phyloP scores from a whole-genome alignment of 768 basidiomycete species.

The Lactarius hengduanensis region DNA sequence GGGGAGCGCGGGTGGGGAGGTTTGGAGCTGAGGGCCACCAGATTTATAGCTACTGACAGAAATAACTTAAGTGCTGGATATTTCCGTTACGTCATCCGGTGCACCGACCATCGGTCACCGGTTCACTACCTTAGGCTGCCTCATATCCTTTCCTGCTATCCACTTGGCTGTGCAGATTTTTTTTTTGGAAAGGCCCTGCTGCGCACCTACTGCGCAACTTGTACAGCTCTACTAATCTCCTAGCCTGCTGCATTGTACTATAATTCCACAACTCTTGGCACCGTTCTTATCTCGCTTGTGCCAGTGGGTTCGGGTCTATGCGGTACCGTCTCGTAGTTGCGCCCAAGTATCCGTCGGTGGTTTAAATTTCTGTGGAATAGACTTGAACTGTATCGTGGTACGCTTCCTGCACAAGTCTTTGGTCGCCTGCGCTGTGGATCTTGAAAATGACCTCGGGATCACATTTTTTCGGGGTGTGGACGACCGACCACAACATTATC shows the following conservation, averaged over 20 bases:
- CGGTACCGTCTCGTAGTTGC: too few species aligned
- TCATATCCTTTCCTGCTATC: not conserved
- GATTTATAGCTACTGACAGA: too few species aligned
- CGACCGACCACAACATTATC: not conserved
- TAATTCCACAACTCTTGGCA: not conserved
- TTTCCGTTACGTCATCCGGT: not conserved
- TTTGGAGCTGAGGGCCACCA: not conserved
- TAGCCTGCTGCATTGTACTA: not conserved
- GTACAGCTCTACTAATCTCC: not conserved
- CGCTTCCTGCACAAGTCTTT: not conserved
- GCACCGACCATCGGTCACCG: not conserved
- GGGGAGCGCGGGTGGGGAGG: constrained; percentile 1
- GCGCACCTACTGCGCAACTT: constrained; percentile 1
- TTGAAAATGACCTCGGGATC: not conserved
- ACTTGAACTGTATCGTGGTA: not conserved
- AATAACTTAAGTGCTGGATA: too few species aligned
- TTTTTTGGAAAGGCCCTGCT: not conserved
- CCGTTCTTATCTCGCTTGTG: too few species aligned
- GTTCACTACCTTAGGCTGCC: not conserved
- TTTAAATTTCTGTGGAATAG: not conserved
- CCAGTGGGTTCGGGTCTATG: too few species aligned
- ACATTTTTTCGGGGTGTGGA: constrained; percentile 5
- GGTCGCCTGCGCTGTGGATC: not conserved
- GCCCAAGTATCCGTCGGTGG: not conserved
- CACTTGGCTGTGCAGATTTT: not conserved